These are phyloP conservation scores for Ceratobasidium papillatum DNA, from an alignment of 1,284 basidiomycete species.

Conservation along the genomic window DNA sequence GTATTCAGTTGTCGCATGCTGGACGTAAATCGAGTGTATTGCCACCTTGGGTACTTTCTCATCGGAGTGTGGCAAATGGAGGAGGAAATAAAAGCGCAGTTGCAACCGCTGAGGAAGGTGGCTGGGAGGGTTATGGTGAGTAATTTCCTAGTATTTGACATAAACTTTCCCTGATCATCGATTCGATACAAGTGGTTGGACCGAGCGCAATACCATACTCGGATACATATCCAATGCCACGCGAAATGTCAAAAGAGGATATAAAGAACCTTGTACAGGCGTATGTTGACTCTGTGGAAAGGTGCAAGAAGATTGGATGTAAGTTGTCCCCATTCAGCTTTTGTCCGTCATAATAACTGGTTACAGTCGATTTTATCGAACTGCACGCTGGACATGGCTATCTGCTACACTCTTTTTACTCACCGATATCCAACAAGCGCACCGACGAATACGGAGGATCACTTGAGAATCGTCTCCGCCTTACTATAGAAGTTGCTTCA, in stretches of 20 bases:
- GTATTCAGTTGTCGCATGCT: slow-evolving; percentile 83
- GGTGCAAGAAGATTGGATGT: slow-evolving; percentile 72
- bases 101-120: slow-evolving; percentile 60
- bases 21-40: slow-evolving; percentile 75
- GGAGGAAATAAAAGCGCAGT: slow-evolving; percentile 48
- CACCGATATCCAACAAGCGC: slow-evolving; percentile 75
- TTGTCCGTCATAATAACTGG: slow-evolving; percentile 39
- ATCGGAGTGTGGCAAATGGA: slow-evolving; percentile 50
- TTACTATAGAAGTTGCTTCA: slow-evolving; percentile 66
- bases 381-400: slow-evolving; percentile 79
- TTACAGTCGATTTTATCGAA: slow-evolving; percentile 81
- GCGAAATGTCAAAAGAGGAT: slow-evolving; percentile 64
- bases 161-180: slow-evolving; percentile 56
- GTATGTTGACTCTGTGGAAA: slow-evolving; percentile 65
- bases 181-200: slow-evolving; percentile 51
- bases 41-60: slow-evolving; percentile 61
- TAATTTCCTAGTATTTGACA: slow-evolving; percentile 75
- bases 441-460: slow-evolving; percentile 77
- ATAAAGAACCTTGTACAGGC: slow-evolving; percentile 54
- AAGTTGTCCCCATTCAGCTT: slow-evolving; percentile 50
- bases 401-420: slow-evolving; percentile 69
- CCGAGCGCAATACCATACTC: slow-evolving; percentile 68
- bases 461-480: slow-evolving; percentile 76
- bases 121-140: slow-evolving; percentile 75
- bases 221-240: slow-evolving; percentile 61